These are phyloP conservation scores for Cutaneotrichosporon mucoides DNA, from an alignment of 1,284 basidiomycete species.

Conservation along the genomic window DNA sequence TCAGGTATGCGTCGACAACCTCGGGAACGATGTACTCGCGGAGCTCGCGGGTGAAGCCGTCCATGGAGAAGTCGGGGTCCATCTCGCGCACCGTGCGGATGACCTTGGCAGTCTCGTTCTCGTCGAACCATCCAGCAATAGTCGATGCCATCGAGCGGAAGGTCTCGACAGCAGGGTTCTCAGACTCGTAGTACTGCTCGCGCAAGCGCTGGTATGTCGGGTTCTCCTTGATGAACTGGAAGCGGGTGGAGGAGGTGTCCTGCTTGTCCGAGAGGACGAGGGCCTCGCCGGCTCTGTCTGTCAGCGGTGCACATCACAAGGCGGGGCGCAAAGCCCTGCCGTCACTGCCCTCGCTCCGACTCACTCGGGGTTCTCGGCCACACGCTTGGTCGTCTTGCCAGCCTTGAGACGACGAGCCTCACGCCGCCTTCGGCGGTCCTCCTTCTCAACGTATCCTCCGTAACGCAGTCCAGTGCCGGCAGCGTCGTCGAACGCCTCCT, in stretches of 20 bases:
- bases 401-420: constrained; percentile 75
- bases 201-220: constrained; percentile 55
- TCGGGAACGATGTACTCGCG: constrained; percentile 98
- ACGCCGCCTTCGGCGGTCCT: constrained; percentile 69
- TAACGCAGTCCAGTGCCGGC: constrained; percentile 61
- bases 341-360: constrained; percentile 36
- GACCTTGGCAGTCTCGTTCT: constrained; percentile 96
- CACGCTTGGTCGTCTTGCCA: constrained; percentile 59
- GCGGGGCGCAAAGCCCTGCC: neutral
- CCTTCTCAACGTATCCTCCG: constrained; percentile 90
- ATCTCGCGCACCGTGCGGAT: constrained; percentile 77
- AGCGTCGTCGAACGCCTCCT: constrained; percentile 91
- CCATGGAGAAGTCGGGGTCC: constrained; percentile 82
- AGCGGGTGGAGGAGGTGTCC: constrained; percentile 49
- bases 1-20: constrained; percentile 91
- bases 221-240: constrained; percentile 58
- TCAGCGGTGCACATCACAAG: neutral
- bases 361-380: constrained; percentile 72
- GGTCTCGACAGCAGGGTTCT: constrained; percentile 80
- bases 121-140: constrained; percentile 83
- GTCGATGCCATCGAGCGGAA: constrained; percentile 79
- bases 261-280: constrained; percentile 59
- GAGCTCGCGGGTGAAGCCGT: constrained; percentile 82
- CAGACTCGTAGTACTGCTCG: constrained; percentile 83
- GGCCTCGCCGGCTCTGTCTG: constrained; percentile 72